Conservation (phyloP, 257 asterid genomes). For the Plantago major region DNA sequence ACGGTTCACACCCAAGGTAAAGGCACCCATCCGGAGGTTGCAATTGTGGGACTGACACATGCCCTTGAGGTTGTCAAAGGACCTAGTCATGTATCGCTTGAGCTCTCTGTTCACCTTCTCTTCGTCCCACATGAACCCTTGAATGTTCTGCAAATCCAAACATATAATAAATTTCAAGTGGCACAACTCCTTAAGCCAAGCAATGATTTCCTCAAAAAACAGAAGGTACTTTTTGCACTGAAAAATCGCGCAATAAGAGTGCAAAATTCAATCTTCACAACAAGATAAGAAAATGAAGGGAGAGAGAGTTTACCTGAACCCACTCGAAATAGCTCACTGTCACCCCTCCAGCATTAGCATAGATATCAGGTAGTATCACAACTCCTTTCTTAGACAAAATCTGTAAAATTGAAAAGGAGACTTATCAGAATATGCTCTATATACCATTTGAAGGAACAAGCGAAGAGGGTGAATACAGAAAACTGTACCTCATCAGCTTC, state of each 20-base stretch:
- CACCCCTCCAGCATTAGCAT: slow-evolving; percentile 90
- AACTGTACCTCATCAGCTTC: slow-evolving; percentile 82
- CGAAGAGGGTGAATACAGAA: background rate
- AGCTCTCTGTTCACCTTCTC: slow-evolving; percentile 75
- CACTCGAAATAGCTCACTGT: slow-evolving; percentile 93
- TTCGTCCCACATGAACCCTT: slow-evolving; percentile 91
- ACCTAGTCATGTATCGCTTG: slow-evolving; percentile 65
- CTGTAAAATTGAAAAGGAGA: slow-evolving; percentile 31
- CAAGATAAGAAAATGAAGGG: background rate
- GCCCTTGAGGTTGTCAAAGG: slow-evolving; percentile 59
- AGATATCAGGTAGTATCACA: slow-evolving; percentile 74
- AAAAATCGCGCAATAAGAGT: too few relatives aligned
- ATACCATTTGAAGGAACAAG: slow-evolving; percentile 1
- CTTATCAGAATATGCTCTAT: slow-evolving; percentile 1
- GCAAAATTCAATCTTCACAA: background rate
- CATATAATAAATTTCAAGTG: background rate
- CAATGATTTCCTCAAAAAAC: too few relatives aligned
- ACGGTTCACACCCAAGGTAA: slow-evolving; percentile 74
- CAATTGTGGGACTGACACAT: slow-evolving; percentile 63
- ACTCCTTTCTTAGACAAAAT: slow-evolving; percentile 77
- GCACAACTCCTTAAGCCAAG: background rate
- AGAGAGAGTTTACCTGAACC: slow-evolving; percentile 67
- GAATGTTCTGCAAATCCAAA: slow-evolving; percentile 57
- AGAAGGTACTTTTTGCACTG: too few relatives aligned
- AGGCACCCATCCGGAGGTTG: slow-evolving; percentile 92